Evolutionary conservation across 176 grass and related monocot genomes (phyloP).

Genomic region (Zea mays): DNA sequence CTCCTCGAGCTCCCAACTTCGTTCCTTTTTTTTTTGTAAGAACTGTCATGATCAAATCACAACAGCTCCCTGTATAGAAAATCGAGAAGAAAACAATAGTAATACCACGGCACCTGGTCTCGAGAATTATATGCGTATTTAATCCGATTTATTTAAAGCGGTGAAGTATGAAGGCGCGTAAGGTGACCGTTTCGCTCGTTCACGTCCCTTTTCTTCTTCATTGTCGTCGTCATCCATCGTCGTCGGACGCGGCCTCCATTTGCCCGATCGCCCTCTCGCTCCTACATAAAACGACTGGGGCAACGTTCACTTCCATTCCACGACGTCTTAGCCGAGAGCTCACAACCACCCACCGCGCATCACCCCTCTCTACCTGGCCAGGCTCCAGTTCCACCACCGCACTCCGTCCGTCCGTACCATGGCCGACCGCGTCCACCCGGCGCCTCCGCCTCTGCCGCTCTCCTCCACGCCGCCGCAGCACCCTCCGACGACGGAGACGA

Average conservation of each 20-base stretch:
- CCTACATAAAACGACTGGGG: background rate
- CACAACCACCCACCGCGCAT: background rate
- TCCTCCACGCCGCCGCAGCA: background rate
- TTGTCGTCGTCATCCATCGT: background rate
- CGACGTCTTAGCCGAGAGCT: background rate
- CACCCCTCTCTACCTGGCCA: background rate
- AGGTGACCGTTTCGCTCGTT: slow-evolving; percentile 24
- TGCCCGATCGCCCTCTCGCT: background rate
- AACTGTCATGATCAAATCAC: background rate
- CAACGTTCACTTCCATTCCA: background rate
- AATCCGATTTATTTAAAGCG: too few species aligned
- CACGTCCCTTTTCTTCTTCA: background rate
- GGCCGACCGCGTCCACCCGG: slow-evolving; percentile 54
- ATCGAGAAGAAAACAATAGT: background rate
- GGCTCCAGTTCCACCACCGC: background rate
- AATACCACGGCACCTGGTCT: background rate
- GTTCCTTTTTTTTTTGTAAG: background rate
- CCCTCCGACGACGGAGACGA: background rate
- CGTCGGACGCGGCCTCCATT: background rate
- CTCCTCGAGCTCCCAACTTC: background rate
- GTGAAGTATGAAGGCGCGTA: slow-evolving; percentile 6
- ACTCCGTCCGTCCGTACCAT: background rate
- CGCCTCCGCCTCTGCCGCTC: background rate
- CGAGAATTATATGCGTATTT: too few species aligned
- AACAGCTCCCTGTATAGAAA: background rate